Conservation (phyloP, 2,329 filamentous ascomycete genomes). For the Parastagonospora nodorum region DNA sequence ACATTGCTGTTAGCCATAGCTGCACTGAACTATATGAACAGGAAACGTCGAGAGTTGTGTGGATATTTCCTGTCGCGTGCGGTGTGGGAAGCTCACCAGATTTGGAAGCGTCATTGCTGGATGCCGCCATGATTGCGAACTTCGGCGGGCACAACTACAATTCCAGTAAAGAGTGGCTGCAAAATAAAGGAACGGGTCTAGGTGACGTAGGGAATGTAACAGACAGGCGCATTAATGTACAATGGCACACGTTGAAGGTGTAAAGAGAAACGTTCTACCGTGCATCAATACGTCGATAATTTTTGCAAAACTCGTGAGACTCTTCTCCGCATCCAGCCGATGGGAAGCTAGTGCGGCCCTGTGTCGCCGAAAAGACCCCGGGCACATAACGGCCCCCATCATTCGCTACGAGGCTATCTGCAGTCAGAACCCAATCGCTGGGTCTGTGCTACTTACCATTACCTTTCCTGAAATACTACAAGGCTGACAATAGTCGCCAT, state of each 20-base stretch:
- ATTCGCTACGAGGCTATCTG: not conserved
- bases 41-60: not conserved
- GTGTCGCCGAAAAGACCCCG: no score
- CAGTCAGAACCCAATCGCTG: not conserved
- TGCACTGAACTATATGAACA: not conserved
- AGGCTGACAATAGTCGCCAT: no score
- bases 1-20: constrained; percentile 29
- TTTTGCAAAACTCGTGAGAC: not conserved
- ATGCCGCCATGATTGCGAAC: constrained; percentile 38
- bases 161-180: constrained; percentile 23
- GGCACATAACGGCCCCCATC: not conserved
- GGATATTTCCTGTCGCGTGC: constrained; percentile 6
- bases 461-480: not conserved
- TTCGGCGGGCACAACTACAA: constrained; percentile 16
- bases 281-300: not conserved
- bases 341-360: no score
- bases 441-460: not conserved
- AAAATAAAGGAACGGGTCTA: constrained; percentile 29
- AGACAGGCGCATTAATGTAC: constrained; percentile 42
- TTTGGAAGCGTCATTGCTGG: constrained; percentile 45
- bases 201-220: constrained; percentile 31
- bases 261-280: constrained; percentile 2
- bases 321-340: not conserved
- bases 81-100: constrained; percentile 38
- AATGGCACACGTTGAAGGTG: constrained; percentile 29